These are phyloP conservation scores for Trichoderma semiorbis DNA, from an alignment of 2,329 filamentous ascomycete genomes.

Conservation along the genomic window DNA sequence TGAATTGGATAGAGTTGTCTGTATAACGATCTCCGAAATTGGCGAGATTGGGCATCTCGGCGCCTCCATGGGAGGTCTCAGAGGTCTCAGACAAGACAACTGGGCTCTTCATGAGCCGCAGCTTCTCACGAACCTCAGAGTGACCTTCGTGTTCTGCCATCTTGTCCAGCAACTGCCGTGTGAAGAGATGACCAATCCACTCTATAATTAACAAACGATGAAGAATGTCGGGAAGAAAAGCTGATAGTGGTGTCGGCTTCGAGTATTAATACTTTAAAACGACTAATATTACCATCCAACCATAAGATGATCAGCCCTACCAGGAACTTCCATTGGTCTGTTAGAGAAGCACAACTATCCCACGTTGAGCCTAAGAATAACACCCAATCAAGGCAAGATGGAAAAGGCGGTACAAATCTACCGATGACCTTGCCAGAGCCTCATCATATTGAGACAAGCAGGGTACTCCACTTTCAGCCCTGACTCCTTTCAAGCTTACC, in stretches of 20 bases:
- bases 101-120: conserved; percentile 33
- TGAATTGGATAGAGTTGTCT: conserved; percentile 1
- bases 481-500: not conserved
- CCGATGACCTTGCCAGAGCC: not conserved
- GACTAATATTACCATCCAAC: not conserved
- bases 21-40: conserved; percentile 8
- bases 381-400: not conserved
- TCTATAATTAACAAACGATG: not conserved
- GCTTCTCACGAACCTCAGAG: conserved; percentile 25
- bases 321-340: not conserved
- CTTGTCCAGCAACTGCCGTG: not conserved
- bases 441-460: not conserved
- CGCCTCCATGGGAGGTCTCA: not conserved
- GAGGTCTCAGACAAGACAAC: conserved; percentile 18
- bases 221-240: not conserved
- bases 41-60: not conserved
- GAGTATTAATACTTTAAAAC: conserved; percentile 3
- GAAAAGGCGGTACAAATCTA: not conserved
- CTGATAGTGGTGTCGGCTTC: not conserved
- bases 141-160: conserved; percentile 5
- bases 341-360: not conserved
- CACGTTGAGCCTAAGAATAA: not conserved
- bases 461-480: not conserved
- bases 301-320: conserved; percentile 1
- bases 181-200: not conserved